Evolutionary conservation across 805 yeast genomes (phyloP), one percentile per base, ranked within the genome.

Genomic region (Priceomyces fermenticarens): DNA sequence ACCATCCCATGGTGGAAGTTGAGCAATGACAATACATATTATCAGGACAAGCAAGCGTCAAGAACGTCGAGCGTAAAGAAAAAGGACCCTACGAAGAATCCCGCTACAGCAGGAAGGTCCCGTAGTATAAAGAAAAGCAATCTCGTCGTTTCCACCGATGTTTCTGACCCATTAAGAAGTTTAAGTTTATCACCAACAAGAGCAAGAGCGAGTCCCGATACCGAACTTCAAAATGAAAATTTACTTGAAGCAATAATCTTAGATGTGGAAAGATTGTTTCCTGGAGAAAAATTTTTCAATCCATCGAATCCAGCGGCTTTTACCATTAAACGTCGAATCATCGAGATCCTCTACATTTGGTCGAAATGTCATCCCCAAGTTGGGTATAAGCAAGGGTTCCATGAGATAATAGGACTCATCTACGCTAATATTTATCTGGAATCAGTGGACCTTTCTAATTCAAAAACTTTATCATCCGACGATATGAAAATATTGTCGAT

Each of bases 301-400:
- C 35, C 46, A 25, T 29, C 37, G 10, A 40, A 40, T 28, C 48
- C 55, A 3, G 32, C 32, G 4, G 47, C 63, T 2, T 31, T 51
- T 12, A 36, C 29, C 11, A 44, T 50, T 38, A 66, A 63, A 39
- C 44, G 47, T 12, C 60, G 55, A 36, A 47, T 77, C 20, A 64
- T 75, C 25, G 72, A 71, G 43, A 53, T 76, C 2, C 54, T 78
- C 8, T 78, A 60, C 52, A 56, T 70, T 3, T 76, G 80, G 78
- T 62, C 77, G 42, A 74, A 73, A 54, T 66, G 75, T 46, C 67
- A 72, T 41, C 69, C 75, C 2, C 62, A 53, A 6, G 57, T 76
- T 25, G 73, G 77, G n/a, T 73, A 73, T 45, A 72, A 69, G 45
- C 83, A 78, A 52, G 83, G 83, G 1, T 53, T 75, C 37, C 83